phyloP scores from a whole-genome alignment of 2,329 filamentous ascomycete genomes.

The Ceratocystis diversiconidia region DNA sequence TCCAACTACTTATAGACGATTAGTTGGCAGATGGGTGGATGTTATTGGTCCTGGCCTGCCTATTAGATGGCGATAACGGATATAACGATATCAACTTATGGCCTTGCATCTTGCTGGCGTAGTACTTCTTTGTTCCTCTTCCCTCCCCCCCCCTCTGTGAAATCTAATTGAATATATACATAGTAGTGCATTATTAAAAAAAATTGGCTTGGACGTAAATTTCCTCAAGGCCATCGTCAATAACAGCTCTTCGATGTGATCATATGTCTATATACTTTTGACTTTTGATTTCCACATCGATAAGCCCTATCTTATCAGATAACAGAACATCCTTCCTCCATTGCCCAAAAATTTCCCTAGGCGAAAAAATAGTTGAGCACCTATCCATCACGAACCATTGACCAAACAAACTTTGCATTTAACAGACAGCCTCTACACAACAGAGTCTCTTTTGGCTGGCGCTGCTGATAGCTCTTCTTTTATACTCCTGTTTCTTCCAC shows the following conservation, averaged over 20 bases:
- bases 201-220: too few relatives aligned
- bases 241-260: too few relatives aligned
- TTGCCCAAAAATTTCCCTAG: constrained; percentile 17
- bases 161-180: too few relatives aligned
- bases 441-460: background rate
- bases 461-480: background rate
- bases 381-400: background rate
- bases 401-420: background rate
- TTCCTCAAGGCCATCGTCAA: too few relatives aligned
- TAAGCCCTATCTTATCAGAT: constrained; percentile 16
- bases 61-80: background rate
- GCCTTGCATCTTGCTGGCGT: background rate
- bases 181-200: too few relatives aligned
- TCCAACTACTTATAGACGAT: background rate
- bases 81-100: background rate
- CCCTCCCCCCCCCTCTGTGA: too few relatives aligned
- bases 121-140: background rate
- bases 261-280: constrained; percentile 7
- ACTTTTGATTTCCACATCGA: constrained; percentile 6
- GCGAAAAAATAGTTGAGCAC: constrained; percentile 15
- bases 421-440: background rate
- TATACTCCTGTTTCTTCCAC: constrained; percentile 16
- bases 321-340: constrained; percentile 8
- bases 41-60: background rate
- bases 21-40: background rate